phyloP scores from a whole-genome alignment of 495 filamentous ascomycete species.

The Penicillium riverlandense region DNA sequence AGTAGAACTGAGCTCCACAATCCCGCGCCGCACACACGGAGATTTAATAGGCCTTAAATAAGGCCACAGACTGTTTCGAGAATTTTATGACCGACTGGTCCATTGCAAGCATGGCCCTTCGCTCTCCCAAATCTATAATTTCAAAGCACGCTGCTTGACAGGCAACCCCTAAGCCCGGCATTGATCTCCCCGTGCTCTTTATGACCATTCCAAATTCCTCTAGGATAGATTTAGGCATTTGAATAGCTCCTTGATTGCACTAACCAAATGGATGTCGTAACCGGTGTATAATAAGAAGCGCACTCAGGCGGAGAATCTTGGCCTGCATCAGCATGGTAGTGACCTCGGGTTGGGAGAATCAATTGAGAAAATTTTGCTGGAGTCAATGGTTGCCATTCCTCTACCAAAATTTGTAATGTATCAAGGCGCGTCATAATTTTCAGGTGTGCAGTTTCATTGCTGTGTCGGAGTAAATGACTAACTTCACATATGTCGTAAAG shows the following conservation, averaged over 20 bases:
- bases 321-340: constrained; percentile 8
- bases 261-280: constrained; percentile 6
- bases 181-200: constrained; percentile 1
- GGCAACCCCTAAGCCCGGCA: constrained; percentile 10
- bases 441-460: not conserved
- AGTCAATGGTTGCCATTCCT: constrained; percentile 5
- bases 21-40: constrained; percentile 8
- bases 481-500: constrained; percentile 11
- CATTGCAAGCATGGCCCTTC: not conserved
- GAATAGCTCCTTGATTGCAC: constrained; percentile 1
- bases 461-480: not conserved
- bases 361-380: constrained; percentile 4
- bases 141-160: constrained; percentile 15
- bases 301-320: constrained; percentile 6
- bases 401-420: not conserved
- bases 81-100: constrained; percentile 7
- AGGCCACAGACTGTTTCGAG: constrained; percentile 7
- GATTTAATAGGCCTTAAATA: not conserved
- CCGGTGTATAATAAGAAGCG: constrained; percentile 10
- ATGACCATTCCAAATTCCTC: constrained; percentile 8
- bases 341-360: constrained; percentile 6
- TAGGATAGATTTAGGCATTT: constrained; percentile 4
- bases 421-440: not conserved
- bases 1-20: not conserved
- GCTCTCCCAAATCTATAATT: not conserved